Base-by-base conservation (phyloP, 1,139 yeast genomes). In the Hyphopichia khmerensis region DNA sequence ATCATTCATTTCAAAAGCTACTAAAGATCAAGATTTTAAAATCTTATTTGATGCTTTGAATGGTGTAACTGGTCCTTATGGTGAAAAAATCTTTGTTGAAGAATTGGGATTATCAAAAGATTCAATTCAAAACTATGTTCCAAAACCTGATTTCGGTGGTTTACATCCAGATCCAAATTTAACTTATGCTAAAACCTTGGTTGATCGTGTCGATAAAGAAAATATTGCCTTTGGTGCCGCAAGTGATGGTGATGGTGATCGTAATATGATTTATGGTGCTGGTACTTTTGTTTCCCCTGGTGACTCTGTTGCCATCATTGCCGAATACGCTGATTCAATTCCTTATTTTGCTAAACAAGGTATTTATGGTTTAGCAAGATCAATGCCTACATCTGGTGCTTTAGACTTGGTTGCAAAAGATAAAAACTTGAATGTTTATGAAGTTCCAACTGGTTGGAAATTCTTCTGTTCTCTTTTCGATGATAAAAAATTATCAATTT, bases 361-460 rank as follows among this genome's bases (percentile, higher is more conserved):
- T 36, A 86, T 91, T 31, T 78, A 86, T 57, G 99, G 99, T 5
- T 75, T 93, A 43, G 99, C 99, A n/a, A 81, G 99, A 62, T 88
- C 96, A 14, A 93, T 93, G 96, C 99, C 99, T 43, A 93, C 99
- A 5, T 84, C 95, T 7, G 90, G 90, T 33, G 99, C 99, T 30
- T 78, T 93, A 55, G 99, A 93, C 60, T 75, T 86, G 46, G 99
- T 93, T 27, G 99, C 96, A 32, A 80, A 82, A 62, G 75, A 75
- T 46, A 84, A 89, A 63, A 84, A 84, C 15, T 72, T 93, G 50
- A 69, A 84, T 41, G 74, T 84, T 49, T 93, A 93, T 67, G 99
- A 93, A 67, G 99, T 95, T 4, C 99, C 99, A 46, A 93, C 99
- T 17, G 99, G 99, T 34, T 93, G 99, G 99, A 93, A 93, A 67